Percentiles rank a stretch among this genome's conserved stretches.
Conservation (phyloP, 257 asterid genomes). For the Thymus quinquecostatus region DNA sequence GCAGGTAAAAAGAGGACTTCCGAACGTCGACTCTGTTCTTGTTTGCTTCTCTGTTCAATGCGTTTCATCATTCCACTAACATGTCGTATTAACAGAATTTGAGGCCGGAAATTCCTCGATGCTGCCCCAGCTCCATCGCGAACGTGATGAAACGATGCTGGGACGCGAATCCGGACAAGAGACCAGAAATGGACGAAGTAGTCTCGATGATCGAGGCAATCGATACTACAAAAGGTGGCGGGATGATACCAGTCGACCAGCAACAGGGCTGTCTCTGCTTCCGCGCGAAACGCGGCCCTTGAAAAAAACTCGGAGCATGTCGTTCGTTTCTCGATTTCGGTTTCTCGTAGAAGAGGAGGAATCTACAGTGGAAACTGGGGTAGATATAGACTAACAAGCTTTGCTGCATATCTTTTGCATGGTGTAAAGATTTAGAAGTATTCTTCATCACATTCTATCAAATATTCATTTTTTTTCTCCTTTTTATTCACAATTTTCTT, state of each 20-base stretch:
- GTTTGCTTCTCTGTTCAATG: background rate
- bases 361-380: slow-evolving; percentile 31
- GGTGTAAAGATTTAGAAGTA: slow-evolving; percentile 38
- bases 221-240: slow-evolving; percentile 90
- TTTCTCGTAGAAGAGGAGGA: slow-evolving; percentile 28
- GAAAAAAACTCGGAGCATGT: slow-evolving; percentile 29
- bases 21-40: background rate
- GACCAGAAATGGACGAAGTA: slow-evolving; percentile 92
- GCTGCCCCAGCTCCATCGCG: slow-evolving; percentile 79
- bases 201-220: slow-evolving; percentile 77
- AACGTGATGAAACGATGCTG: slow-evolving; percentile 87
- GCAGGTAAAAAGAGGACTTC: slow-evolving; percentile 52
- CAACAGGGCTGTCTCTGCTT: slow-evolving; percentile 79
- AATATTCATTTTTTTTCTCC: slow-evolving; percentile 34
- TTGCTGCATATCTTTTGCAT: slow-evolving; percentile 41
- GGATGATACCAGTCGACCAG: slow-evolving; percentile 86
- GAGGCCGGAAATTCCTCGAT: slow-evolving; percentile 88
- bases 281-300: slow-evolving; percentile 74
- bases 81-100: slow-evolving; percentile 50
- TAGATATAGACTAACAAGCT: slow-evolving; percentile 43
- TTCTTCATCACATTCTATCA: slow-evolving; percentile 31
- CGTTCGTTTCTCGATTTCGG: slow-evolving; percentile 11
- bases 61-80: background rate
- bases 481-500: slow-evolving; percentile 3
- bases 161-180: slow-evolving; percentile 86